Evolutionary conservation across 768 basidiomycete genomes (phyloP), one percentile per base, ranked within the genome.

Genomic region (Pisolithus albus): DNA sequence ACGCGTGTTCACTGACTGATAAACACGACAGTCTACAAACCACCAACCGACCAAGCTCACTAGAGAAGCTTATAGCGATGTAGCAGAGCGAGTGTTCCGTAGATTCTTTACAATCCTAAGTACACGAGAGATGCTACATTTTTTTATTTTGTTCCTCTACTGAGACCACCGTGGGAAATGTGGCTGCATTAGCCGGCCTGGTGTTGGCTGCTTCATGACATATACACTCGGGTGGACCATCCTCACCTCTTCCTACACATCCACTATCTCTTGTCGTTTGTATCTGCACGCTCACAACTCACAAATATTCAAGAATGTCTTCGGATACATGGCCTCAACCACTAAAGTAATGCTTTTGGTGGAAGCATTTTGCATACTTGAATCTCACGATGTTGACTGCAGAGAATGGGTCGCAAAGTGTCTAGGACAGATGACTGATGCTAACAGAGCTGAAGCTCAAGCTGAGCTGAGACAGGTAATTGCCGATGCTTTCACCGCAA

Each of bases 361-460:
- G 18, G 32, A 21, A 18, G 21, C 46, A 26, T 47, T 15, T 34
- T 34, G 4, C 32, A 28, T 26, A 45, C 21, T 4, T 23, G 15
- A 2, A 2, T 47, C 32, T 51, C 10, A 24, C 39, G 57, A 68
- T 61, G 52, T n/a, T 45, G 30, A 34, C 9, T 16, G 15, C 65
- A 98, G 94, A 73, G 84, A 88, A 66, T 97, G 93, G 92, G 94
- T 98, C 28, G 90, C 93, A 64, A 85, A 84, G 70, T 95, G 90
- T 64, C 76, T 98, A 23, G 85, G 88, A 23, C 86, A 92, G 72
- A 94, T 95, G 77, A 89, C 89, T 16, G 87, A 93, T 57, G 70
- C 77, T 47, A 97, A 95, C 72, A 83, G 87, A 67, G 72, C 72
- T 46, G 92, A 93, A 59, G 94, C 94, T 19, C 91, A 93, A 64